Evolutionary conservation across 257 asterid genomes (phyloP).

Genomic region (Solanum clarkiae): DNA sequence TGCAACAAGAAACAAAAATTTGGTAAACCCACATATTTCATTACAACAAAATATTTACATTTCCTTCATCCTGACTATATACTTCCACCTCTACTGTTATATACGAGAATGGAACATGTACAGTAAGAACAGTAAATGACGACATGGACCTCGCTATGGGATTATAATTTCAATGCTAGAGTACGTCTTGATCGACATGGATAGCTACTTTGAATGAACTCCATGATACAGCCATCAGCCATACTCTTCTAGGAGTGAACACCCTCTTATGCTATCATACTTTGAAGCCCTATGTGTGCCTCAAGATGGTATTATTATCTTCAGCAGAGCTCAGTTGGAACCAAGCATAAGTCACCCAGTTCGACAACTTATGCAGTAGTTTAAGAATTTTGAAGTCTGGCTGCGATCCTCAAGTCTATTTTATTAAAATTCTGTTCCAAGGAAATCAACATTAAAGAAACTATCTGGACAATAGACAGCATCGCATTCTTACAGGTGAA

Average conservation of each 20-base stretch:
- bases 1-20: neutral
- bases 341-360: neutral
- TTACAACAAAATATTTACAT: neutral
- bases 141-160: neutral
- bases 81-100: neutral
- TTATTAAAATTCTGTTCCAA: neutral
- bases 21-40: neutral
- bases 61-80: neutral
- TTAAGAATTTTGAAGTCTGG: neutral
- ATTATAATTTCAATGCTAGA: neutral
- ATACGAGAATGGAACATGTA: neutral
- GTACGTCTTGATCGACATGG: neutral
- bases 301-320: neutral
- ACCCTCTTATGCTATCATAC: neutral
- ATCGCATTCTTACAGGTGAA: slow-evolving; percentile 80
- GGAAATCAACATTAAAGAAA: neutral
- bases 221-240: neutral
- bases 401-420: neutral
- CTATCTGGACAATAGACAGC: slow-evolving; percentile 46
- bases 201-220: neutral
- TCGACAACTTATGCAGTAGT: neutral
- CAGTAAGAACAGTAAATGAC: neutral
- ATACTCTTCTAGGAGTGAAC: neutral
- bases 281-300: neutral
- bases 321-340: neutral